Conservation (phyloP, 2,329 filamentous ascomycete genomes). For the Plenodomus lindquistii region DNA sequence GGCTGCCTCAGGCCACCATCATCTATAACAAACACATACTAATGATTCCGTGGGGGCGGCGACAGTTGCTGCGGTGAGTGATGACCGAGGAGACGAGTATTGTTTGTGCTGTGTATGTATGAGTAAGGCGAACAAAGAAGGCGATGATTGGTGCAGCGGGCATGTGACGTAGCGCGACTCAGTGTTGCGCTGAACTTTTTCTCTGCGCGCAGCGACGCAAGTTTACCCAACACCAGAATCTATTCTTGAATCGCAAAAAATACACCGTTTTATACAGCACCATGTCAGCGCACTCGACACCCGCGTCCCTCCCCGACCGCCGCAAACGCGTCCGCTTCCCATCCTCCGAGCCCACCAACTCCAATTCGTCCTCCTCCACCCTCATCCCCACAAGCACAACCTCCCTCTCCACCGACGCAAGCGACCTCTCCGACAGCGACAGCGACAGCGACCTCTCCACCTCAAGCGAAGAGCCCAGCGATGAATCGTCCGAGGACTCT, state of each 20-base stretch:
- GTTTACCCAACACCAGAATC: background rate
- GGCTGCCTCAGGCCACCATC: background rate
- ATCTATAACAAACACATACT: background rate
- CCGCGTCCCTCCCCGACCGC: slow-evolving; percentile 9
- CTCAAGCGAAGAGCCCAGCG: slow-evolving; percentile 45
- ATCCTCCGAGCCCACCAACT: slow-evolving; percentile 25
- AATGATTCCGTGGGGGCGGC: background rate
- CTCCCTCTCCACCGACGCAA: slow-evolving; percentile 20
- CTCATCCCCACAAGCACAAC: slow-evolving; percentile 20
- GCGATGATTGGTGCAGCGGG: no score
- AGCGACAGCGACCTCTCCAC: slow-evolving; percentile 35
- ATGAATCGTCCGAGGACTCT: slow-evolving; percentile 37
- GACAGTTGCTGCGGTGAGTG: background rate
- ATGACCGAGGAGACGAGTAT: no score
- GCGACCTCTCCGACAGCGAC: slow-evolving; percentile 23
- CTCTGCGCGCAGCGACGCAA: background rate
- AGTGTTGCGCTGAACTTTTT: slow-evolving; percentile 4
- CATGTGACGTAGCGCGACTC: no score
- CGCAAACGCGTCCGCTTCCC: slow-evolving; percentile 31
- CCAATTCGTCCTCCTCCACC: slow-evolving; percentile 17
- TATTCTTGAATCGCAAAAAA: background rate
- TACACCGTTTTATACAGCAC: background rate
- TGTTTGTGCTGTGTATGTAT: no score
- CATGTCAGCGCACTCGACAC: slow-evolving; percentile 17
- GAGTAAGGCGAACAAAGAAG: no score